Percentiles rank a stretch among this genome's conserved stretches.
phyloP scores from a whole-genome alignment of 2,329 filamentous ascomycete genomes.

The Cladosporium velox region DNA sequence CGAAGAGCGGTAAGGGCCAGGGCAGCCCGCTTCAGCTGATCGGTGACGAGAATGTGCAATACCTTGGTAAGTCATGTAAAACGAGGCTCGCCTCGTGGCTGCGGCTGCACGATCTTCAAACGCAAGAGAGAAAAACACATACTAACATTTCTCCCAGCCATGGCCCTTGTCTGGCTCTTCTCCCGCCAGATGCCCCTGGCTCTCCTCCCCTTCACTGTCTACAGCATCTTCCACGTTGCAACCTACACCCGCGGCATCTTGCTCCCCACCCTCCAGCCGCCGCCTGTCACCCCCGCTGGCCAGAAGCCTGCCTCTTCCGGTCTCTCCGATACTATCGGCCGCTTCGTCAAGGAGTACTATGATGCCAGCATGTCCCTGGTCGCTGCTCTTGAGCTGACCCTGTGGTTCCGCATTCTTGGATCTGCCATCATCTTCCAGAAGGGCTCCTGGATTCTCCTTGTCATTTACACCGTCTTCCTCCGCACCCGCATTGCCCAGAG shows the following conservation, averaged over 20 bases:
- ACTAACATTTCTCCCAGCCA: slow-evolving; percentile 56
- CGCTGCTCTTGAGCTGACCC: slow-evolving; percentile 78
- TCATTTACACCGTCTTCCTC: slow-evolving; percentile 87
- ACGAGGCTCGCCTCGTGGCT: not conserved
- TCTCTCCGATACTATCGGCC: slow-evolving; percentile 79
- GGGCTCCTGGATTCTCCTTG: slow-evolving; percentile 85
- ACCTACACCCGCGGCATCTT: slow-evolving; percentile 94
- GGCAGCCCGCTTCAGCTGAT: slow-evolving; percentile 66
- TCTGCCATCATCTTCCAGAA: slow-evolving; percentile 85
- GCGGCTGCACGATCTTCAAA: not conserved
- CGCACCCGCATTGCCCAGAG: slow-evolving; percentile 88
- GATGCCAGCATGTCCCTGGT: slow-evolving; percentile 94
- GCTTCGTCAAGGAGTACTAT: slow-evolving; percentile 98
- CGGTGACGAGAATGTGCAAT: slow-evolving; percentile 95
- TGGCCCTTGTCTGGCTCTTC: slow-evolving; percentile 95
- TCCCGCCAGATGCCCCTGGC: slow-evolving; percentile 86
- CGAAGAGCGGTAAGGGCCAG: slow-evolving; percentile 67
- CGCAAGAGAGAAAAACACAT: not conserved
- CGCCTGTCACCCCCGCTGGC: slow-evolving; percentile 54
- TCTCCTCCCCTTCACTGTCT: slow-evolving; percentile 90
- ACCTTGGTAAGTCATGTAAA: slow-evolving; percentile 69
- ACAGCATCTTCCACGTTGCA: slow-evolving; percentile 97
- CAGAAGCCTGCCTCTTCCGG: slow-evolving; percentile 63
- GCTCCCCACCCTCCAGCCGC: slow-evolving; percentile 79
- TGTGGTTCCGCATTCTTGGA: slow-evolving; percentile 81